Conservation (phyloP, 2,329 filamentous ascomycete genomes). For the Fusarium sterilihyphosum region DNA sequence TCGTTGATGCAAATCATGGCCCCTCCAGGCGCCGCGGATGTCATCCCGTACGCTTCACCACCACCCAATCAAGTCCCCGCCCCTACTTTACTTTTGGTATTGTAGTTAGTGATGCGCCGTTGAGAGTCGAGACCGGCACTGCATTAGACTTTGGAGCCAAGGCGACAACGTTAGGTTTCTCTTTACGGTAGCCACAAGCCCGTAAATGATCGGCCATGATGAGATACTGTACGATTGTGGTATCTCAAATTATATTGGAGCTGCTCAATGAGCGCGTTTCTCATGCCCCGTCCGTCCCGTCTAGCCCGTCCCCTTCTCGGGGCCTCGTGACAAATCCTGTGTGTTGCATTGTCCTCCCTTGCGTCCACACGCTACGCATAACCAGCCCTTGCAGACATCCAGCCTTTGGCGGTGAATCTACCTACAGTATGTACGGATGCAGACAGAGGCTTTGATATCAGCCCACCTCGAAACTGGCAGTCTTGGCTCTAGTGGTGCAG, state of each 20-base stretch:
- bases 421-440: neutral
- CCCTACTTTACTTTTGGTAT: neutral
- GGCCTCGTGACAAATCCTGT: conserved; percentile 21
- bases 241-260: neutral
- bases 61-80: conserved; percentile 11
- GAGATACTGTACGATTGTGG: neutral
- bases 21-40: conserved; percentile 36
- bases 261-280: neutral
- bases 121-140: conserved; percentile 29
- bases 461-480: conserved; percentile 28
- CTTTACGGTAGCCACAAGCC: neutral
- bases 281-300: neutral
- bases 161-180: conserved; percentile 34
- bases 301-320: neutral
- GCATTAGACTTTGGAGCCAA: conserved; percentile 36
- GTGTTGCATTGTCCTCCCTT: conserved; percentile 36
- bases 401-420: conserved; percentile 41
- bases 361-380: conserved; percentile 30
- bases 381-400: conserved; percentile 18
- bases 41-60: conserved; percentile 29
- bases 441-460: conserved; percentile 21
- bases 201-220: neutral
- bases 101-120: conserved; percentile 7
- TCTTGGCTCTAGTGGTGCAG: conserved; percentile 5
- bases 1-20: conserved; percentile 28